Base-by-base conservation (phyloP, 805 yeast genomes). In the Cyberlindnera lachancei region DNA sequence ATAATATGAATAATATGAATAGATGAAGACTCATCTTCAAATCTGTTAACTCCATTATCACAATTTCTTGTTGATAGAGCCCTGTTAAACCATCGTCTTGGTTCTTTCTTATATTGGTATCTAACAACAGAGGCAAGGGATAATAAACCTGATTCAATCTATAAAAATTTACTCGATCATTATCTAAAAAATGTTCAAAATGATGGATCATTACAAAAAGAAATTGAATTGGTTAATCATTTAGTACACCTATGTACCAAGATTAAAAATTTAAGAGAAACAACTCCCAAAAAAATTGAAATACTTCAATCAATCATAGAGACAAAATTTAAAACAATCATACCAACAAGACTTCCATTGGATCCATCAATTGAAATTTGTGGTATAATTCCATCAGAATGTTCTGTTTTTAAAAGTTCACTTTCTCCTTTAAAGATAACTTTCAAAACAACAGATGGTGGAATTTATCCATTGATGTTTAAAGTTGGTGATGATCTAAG, bases 401-500 rank as follows among this genome's bases (percentile, higher is more conserved):
- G 87, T 6, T 70, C 79, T 8, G 96, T 92, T 5, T 92, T 92
- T 63, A 94, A 92, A 54, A 80, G 94, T 39, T 83, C 95, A 17
- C 64, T 92, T 50, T 77, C 90, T 7, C 99, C 99, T 1, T 63
- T 92, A 33, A 86, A 87, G 51, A 69, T 92, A 27, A 72, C 86
- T 0, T 79, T 92, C 53, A 76, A 70, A 44, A 79, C 92, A 2
- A 53, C 50, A 3, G 58, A 58, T 8, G 72, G 69, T 3, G 58
- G 53, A 0, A 63, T 59, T 33, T 92, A 86, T 54, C 76, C 94
- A 6, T 61, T 92, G 23, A 90, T 92, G 81, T 90, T 86, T 60
- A 92, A 92, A 56, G 82, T 83, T 31, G 99, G 99, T 11, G 99
- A 64, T 55, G 98, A 92, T 53, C 64, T 92, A 31, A 66, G 97